Evolutionary conservation across 495 filamentous ascomycete species (phyloP).

Genomic region (Penicillium psychrofluorescens): DNA sequence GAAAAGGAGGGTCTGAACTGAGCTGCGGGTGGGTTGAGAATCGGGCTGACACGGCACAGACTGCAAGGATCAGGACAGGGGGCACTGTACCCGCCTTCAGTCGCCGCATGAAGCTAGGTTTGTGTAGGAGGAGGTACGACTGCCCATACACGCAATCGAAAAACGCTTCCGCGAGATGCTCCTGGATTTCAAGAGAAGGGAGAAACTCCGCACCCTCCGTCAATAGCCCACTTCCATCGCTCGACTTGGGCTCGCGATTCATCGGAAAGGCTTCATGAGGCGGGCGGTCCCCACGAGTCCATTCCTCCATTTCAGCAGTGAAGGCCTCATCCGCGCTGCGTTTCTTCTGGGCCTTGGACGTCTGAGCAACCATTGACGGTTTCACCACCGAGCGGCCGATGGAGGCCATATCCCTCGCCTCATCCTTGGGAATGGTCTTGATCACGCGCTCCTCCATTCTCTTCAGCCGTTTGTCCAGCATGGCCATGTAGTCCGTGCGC

Average conservation of each 20-base stretch:
- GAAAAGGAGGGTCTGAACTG: slow-evolving; percentile 73
- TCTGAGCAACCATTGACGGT: slow-evolving; percentile 58
- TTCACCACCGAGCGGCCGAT: slow-evolving; percentile 75
- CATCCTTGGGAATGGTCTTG: slow-evolving; percentile 87
- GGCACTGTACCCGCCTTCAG: slow-evolving; percentile 62
- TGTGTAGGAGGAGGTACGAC: slow-evolving; percentile 90
- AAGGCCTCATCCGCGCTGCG: slow-evolving; percentile 85
- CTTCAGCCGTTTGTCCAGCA: slow-evolving; percentile 88
- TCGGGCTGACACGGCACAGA: slow-evolving; percentile 86
- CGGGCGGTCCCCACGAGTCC: slow-evolving; percentile 56
- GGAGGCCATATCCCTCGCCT: slow-evolving; percentile 48
- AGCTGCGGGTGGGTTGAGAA: slow-evolving; percentile 95
- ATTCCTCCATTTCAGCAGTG: slow-evolving; percentile 70
- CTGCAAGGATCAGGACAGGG: slow-evolving; percentile 81
- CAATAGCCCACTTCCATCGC: slow-evolving; percentile 64
- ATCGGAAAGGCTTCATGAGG: slow-evolving; percentile 48
- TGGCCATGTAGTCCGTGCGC: slow-evolving; percentile 97
- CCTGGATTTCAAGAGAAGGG: slow-evolving; percentile 83
- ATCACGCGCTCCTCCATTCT: slow-evolving; percentile 97
- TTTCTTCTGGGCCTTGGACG: slow-evolving; percentile 64
- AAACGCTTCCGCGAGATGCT: slow-evolving; percentile 89
- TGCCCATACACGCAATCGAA: slow-evolving; percentile 97
- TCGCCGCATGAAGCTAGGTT: slow-evolving; percentile 90
- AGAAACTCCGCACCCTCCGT: slow-evolving; percentile 78
- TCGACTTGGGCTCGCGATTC: slow-evolving; percentile 49